Conservation (phyloP, 352 stramenopile genomes). For the Globisporangium uncinulatum region DNA sequence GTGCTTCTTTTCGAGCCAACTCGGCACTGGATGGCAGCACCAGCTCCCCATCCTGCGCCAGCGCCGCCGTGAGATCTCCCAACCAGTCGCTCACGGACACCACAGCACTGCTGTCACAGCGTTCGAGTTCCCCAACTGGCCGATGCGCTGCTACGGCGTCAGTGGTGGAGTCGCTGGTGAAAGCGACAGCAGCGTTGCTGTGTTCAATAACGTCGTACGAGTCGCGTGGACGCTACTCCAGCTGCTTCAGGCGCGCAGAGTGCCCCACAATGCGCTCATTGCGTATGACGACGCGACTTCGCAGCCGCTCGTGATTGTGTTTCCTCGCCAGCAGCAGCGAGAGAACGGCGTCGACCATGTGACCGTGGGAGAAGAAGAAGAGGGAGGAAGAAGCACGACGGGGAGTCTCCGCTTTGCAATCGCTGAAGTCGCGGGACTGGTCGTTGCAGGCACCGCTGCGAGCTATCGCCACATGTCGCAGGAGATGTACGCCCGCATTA, state of each 20-base stretch:
- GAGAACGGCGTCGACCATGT: conserved; percentile 33
- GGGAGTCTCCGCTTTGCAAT: conserved; percentile 41
- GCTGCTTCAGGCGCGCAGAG: conserved; percentile 26
- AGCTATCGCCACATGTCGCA: conserved; percentile 33
- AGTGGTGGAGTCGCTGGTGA: conserved; percentile 2
- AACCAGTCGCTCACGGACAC: neutral
- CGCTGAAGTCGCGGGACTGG: conserved; percentile 50
- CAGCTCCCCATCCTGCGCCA: conserved; percentile 43
- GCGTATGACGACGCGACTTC: conserved; percentile 2
- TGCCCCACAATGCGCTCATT: conserved; percentile 60
- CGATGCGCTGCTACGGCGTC: conserved; percentile 37
- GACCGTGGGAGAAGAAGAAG: no score
- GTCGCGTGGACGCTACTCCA: conserved; percentile 35
- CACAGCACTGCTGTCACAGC: conserved; percentile 5
- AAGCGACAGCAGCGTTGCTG: no score
- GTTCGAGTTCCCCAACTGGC: conserved; percentile 32
- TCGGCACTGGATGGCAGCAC: neutral
- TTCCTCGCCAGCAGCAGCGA: conserved; percentile 46
- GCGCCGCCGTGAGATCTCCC: conserved; percentile 25
- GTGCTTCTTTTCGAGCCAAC: conserved; percentile 40
- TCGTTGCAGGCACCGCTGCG: conserved; percentile 30
- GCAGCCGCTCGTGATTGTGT: conserved; percentile 33
- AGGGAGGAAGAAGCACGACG: no score
- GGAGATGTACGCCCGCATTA: conserved; percentile 28
- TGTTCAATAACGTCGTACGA: conserved; percentile 12